Base-by-base conservation (phyloP, 208 protist species). In the Trypanosoma avium region DNA sequence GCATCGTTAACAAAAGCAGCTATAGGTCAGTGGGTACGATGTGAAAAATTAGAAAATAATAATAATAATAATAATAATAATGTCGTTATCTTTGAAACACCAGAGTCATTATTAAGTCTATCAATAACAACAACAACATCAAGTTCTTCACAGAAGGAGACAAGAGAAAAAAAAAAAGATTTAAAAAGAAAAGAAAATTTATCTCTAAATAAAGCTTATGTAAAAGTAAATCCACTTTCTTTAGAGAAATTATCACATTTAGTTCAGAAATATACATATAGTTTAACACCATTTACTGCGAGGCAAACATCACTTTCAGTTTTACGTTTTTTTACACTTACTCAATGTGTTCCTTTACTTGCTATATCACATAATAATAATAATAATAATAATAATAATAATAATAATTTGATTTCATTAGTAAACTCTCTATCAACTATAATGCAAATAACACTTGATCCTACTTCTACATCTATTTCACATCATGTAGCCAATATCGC, bases 301-400 rank as follows among this genome's bases (percentile, higher is more conserved):
- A 54, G 22, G 36, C 36, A 58, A 15, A 40, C 52, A 7, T 58
- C 67, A 29, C 21, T 67, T 21, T 53, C 58, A 17, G 32, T 73
- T 1, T 38, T 73, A 46, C 67, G 67, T 40, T 73, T 73, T 26
- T 73, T 66, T 26, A 73, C 60, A n/a, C 50, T 62, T 30, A 67
- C 49, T 5, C 67, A 73, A 35, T 73, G 59, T 30, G 19, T 73
- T 35, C 67, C 67, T 19, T n/a, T 52, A 4, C 56, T 73, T 30
- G 43, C 57, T 60, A 26, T 1, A 35, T 1, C 15, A 36, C 36
- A 42, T 21, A 15, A 45, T 47, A 5, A 54, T 0, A 22, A 47
- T 2, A 15, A 46, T 6, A 36, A 22, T 43, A 35, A 27, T 7
- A 24, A 30, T 22, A 15, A 24, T 15, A n/a, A 36, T 27, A 7